Evolutionary conservation across 1,139 yeast species (phyloP).

Genomic region (Protomyces gravidus): DNA sequence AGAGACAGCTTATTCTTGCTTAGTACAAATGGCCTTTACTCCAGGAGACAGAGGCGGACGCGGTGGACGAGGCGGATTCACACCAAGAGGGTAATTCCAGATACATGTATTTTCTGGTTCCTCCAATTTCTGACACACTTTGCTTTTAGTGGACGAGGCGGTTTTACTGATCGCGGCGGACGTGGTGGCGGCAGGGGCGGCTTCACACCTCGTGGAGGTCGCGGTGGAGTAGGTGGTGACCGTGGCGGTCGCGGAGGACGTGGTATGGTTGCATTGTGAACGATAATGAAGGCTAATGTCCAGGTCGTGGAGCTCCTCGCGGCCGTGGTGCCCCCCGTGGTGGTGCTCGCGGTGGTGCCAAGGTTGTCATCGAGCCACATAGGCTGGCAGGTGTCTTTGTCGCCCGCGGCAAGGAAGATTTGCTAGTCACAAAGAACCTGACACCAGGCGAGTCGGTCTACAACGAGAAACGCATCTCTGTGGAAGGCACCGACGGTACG

Average conservation of each 20-base stretch:
- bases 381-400: constrained; percentile 91
- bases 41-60: constrained; percentile 47
- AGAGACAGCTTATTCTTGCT: background rate
- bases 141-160: constrained; percentile 30
- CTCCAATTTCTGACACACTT: constrained; percentile 31
- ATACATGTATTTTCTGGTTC: constrained; percentile 32
- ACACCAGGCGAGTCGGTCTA: constrained; percentile 97
- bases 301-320: constrained; percentile 36
- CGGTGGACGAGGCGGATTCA: constrained; percentile 32
- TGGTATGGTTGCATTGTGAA: constrained; percentile 7
- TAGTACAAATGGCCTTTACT: constrained; percentile 51
- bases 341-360: constrained; percentile 82
- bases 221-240: constrained; percentile 33
- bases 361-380: constrained; percentile 96
- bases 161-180: constrained; percentile 34
- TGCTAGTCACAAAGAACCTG: constrained; percentile 89
- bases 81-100: constrained; percentile 30
- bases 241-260: constrained; percentile 28
- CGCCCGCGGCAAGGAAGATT: constrained; percentile 99
- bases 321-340: constrained; percentile 55
- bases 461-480: constrained; percentile 93
- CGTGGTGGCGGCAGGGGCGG: constrained; percentile 48
- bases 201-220: constrained; percentile 54
- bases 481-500: constrained; percentile 85
- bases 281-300: constrained; percentile 31